Percentiles rank a stretch among this genome's conserved stretches.
phyloP scores from a whole-genome alignment of 2,329 filamentous ascomycete species.

The Scolecobasidium constrictum region DNA sequence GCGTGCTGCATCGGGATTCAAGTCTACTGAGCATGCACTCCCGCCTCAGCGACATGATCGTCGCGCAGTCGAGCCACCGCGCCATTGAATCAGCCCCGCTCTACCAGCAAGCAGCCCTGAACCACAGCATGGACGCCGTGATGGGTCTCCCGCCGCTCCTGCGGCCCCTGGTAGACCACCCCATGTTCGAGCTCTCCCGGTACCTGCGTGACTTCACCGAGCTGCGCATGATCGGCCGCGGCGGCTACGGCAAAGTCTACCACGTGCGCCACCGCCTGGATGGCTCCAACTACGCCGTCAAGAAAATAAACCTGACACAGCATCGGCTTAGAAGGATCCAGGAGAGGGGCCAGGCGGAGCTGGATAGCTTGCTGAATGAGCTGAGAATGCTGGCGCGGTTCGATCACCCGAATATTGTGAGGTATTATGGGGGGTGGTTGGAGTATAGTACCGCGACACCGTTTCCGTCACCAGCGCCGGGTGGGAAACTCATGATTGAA shows the following conservation, averaged over 20 bases:
- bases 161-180: constrained; percentile 11
- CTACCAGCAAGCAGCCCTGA: background rate
- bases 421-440: constrained; percentile 56
- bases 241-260: constrained; percentile 55
- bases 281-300: constrained; percentile 52
- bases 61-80: background rate
- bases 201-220: constrained; percentile 43
- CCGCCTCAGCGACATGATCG: background rate
- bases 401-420: constrained; percentile 55
- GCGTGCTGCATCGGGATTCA: background rate
- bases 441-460: constrained; percentile 25
- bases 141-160: constrained; percentile 6
- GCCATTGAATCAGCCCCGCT: background rate
- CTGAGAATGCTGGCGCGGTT: constrained; percentile 50
- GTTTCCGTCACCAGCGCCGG: background rate
- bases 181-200: constrained; percentile 25
- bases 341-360: constrained; percentile 38
- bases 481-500: background rate
- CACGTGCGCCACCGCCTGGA: constrained; percentile 52
- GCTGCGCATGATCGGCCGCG: constrained; percentile 47
- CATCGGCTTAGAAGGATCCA: constrained; percentile 41
- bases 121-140: background rate
- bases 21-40: background rate
- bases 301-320: constrained; percentile 50
- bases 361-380: constrained; percentile 48